Evolutionary conservation across 768 basidiomycete genomes (phyloP).

Genomic region (Kondoa subrosea): DNA sequence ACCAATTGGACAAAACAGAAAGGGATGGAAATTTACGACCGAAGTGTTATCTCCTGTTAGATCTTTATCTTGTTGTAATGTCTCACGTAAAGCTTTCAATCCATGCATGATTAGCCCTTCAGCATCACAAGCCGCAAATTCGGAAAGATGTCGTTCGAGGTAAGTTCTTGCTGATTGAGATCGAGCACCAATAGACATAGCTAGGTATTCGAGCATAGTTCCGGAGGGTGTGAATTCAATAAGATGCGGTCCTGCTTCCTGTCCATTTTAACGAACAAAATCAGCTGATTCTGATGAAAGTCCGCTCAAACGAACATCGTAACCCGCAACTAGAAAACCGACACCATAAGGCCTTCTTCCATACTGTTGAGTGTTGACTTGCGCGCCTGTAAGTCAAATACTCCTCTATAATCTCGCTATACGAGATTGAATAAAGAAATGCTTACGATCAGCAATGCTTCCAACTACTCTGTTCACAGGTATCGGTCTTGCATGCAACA

Average conservation of each 20-base stretch:
- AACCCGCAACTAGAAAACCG: conserved; percentile 90
- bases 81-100: conserved; percentile 83
- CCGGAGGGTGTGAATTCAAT: conserved; percentile 98
- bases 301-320: conserved; percentile 42
- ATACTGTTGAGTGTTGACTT: conserved; percentile 97
- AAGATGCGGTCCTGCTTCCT: conserved; percentile 85
- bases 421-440: background rate
- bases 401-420: conserved; percentile 8
- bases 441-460: conserved; percentile 84
- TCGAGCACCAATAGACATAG: conserved; percentile 94
- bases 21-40: conserved; percentile 40
- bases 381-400: conserved; percentile 52
- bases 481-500: conserved; percentile 87
- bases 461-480: conserved; percentile 87
- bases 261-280: background rate
- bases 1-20: background rate
- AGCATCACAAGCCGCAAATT: conserved; percentile 63
- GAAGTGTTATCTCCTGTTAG: conserved; percentile 85
- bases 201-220: conserved; percentile 91
- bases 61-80: conserved; percentile 95
- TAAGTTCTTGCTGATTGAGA: conserved; percentile 98
- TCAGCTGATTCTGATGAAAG: no score
- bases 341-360: conserved; percentile 95
- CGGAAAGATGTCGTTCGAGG: conserved; percentile 80
- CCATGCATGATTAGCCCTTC: conserved; percentile 85